Evolutionary conservation across 768 basidiomycete genomes (phyloP), one percentile per base, ranked within the genome.

Genomic region (Hygrocybe punicea): DNA sequence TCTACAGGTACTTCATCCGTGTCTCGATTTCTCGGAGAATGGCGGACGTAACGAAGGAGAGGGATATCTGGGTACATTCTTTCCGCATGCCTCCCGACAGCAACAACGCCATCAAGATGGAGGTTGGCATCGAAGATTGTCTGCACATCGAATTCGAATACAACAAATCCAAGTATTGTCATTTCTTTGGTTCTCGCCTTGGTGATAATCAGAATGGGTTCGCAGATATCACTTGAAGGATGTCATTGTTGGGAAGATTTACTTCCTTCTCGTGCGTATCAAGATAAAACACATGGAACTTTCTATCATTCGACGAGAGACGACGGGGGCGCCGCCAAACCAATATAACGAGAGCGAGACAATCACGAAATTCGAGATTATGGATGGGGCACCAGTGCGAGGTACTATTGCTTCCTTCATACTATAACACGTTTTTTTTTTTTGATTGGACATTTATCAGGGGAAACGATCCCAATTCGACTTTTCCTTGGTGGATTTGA

Each of bases 271-370:
- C 42, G 95, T 98, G 7, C 87, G 97, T 55, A 98, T 99, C 80
- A 98, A 92, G 81, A 99, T 98, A 76, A 98, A 99, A 73, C 94
- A 98, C 65, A 98, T 98, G 96, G 95, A 99, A 69, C 79, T 98
- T 24, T 98, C 94, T 14, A 98, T 98, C 68, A 98, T 99, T 63
- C 87, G 96, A 37, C 83, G 95, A 19, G 97, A 98, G 72, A 99
- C 97, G 19, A 98, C 96, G 0, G 96, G 96, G 11, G 82, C 94
- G 13, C 92, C 92, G 2, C 97, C 97, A n/a, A 99, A 98, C 66
- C 94, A 95, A 74, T 98, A 99, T 72, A 99, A 98, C 69, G 96
- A 99, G 72, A 93, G 90, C 65, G 95, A 98, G 70, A 98, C 95
- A 7, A 98, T 99, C 65, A 98, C 97, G 8, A 98, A 98, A 73